Base-by-base conservation (phyloP, 305 asterid species). In the Fraxinus xanthoxyloides region DNA sequence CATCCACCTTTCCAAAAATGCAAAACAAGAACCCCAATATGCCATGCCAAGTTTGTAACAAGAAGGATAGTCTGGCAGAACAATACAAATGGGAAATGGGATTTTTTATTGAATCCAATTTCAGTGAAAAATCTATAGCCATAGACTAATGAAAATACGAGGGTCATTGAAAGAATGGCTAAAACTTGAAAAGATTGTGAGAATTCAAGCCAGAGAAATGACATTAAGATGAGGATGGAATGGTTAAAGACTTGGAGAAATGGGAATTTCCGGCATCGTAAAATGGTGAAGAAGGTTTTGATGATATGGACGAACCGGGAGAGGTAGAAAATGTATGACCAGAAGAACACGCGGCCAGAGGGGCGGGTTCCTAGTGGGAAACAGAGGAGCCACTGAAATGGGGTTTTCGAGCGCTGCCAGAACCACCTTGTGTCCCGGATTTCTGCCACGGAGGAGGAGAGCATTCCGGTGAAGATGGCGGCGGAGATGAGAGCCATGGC, bases 321-420 rank as follows among this genome's bases (percentile, higher is more conserved):
- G 70, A 94, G 91, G 86, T 93, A 93, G 59, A 90, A 94, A 0
- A 87, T 21, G 84, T 94, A 91, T 0, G 98, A 94, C 98, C 97
- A 92, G 86, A 93, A 93, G 87, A 93, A 93, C 0, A 93, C 95
- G 6, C 98, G 87, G 38, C 97, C 98, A 0, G 94, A 89, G 40
- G 97, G 90, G 72, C 98, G 97, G 6, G 95, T 94, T 61, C 98
- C 98, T 1, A 94, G 87, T 0, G 98, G 98, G 86, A 94, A 94
- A 70, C 98, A 94, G 31, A 94, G 89, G 80, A 92, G 93, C 97
- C 97, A 94, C 38, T 94, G 88, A 23, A 94, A 85, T 0, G 96
- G 89, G 82, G 96, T 94, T 28, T 88, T 89, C 21, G 88, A 89
- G 15, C 96, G 89, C 79, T 80, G 84, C 97, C 97, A 91, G 76